Evolutionary conservation across 2,329 filamentous ascomycete genomes (phyloP), one percentile per base, ranked within the genome.

Genomic region (Fusarium mangiferae): DNA sequence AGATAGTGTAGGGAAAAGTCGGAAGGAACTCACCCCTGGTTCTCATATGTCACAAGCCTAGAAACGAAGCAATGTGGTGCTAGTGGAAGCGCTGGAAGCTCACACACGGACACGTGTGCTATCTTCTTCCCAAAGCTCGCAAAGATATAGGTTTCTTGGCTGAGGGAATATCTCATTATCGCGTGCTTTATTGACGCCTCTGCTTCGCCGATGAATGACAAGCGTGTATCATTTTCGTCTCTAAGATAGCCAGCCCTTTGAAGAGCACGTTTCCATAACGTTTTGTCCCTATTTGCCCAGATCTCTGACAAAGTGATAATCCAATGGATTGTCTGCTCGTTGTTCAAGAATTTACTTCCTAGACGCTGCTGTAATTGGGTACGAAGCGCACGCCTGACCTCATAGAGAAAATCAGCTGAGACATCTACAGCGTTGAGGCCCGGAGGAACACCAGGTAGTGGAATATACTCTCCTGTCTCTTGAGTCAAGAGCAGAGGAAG

Each of bases 11-110:
- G 8, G 4, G 33, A 20, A 35, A 15, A 10, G 11, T 6, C 2
- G 18, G 20, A 35, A 35, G 2, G 3, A 20, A 33, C 48, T 51
- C 12, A 51, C 48, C 28, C 48, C 1, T 14, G 7, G 0, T 33
- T 20, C 11, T 24, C 4, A 51, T 17, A 14, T 0, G 0, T 5
- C 28, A 14, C 12, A 5, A 10, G 1, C 22, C 8, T 2, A 33
- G 22, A 24, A 33, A 9, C 8, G 0, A 51, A 18, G 18, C 10
- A 9, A 2, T 17, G 11, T 8, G 28, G 2, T 33, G 1, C 7
- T 18, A 18, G 0, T 6, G 9, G 15, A 24, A 33, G 5, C 4
- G 12, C 14, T 6, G 9, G 15, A 24, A 33, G 5, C 4, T 4
- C 14, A 10, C 4, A 51, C 12, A 24, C 22, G 3, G 15, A 51